These are phyloP conservation scores for Colletotrichum horii DNA, from an alignment of 2,329 filamentous ascomycete genomes.

Conservation along the genomic window DNA sequence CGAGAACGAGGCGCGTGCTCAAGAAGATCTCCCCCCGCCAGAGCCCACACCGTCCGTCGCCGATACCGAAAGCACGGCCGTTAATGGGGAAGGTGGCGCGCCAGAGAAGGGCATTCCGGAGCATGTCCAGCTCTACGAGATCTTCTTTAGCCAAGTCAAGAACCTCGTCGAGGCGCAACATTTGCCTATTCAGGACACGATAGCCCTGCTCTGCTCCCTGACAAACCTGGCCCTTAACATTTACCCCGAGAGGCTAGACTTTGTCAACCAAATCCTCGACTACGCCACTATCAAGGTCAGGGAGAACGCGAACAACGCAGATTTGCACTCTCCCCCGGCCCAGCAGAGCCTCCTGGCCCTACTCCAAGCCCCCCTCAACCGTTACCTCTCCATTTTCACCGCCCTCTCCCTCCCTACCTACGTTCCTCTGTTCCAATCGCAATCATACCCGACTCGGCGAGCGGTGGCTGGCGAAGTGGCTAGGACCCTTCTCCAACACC, in stretches of 20 bases:
- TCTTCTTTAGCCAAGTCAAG: slow-evolving; percentile 96
- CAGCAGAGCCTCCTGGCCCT: slow-evolving; percentile 90
- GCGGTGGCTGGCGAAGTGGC: slow-evolving; percentile 91
- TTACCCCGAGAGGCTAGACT: slow-evolving; percentile 90
- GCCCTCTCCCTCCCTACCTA: slow-evolving; percentile 91
- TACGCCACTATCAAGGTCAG: slow-evolving; percentile 87
- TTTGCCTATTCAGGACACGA: slow-evolving; percentile 91
- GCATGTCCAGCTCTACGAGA: slow-evolving; percentile 90
- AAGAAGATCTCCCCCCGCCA: slow-evolving; percentile 5
- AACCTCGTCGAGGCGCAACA: slow-evolving; percentile 91
- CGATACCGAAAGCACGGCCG: slow-evolving; percentile 52
- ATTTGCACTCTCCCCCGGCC: slow-evolving; percentile 84
- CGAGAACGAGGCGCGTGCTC: slow-evolving; percentile 2
- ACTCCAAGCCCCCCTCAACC: slow-evolving; percentile 86
- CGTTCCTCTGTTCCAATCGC: slow-evolving; percentile 85
- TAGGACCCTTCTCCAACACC: slow-evolving; percentile 80
- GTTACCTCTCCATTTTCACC: slow-evolving; percentile 95
- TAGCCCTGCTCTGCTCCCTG: slow-evolving; percentile 91
- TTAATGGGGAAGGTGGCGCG: slow-evolving; percentile 43
- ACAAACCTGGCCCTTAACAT: slow-evolving; percentile 94
- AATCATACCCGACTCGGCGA: slow-evolving; percentile 90
- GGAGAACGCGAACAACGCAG: slow-evolving; percentile 92
- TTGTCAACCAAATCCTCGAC: slow-evolving; percentile 90
- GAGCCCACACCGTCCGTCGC: slow-evolving; percentile 45
- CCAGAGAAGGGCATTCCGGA: slow-evolving; percentile 65